A percentile compares a stretch with the other conserved stretches of the same genome.
These are phyloP conservation scores for Ceratobasidium sp. DNA, from an alignment of 1,284 basidiomycete genomes.

Conservation along the genomic window DNA sequence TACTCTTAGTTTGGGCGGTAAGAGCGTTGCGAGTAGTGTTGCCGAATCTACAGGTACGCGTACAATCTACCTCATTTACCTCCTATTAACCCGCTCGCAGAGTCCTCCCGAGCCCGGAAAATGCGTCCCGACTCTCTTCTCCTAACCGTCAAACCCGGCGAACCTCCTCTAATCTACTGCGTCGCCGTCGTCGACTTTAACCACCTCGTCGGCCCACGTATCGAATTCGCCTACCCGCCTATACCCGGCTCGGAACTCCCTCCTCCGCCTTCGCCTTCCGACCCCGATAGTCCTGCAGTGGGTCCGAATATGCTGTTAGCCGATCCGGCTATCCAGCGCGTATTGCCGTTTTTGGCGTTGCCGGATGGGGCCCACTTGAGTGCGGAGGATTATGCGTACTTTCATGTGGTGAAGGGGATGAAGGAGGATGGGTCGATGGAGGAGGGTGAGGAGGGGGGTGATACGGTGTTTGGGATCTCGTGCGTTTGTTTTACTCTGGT, in stretches of 20 bases:
- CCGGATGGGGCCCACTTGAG: slow-evolving; percentile 98
- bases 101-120: slow-evolving; percentile 61
- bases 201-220: slow-evolving; percentile 90
- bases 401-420: slow-evolving; percentile 75
- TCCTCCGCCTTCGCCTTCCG: slow-evolving; percentile 31
- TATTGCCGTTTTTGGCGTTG: slow-evolving; percentile 96
- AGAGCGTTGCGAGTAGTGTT: slow-evolving; percentile 29
- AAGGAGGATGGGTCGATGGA: slow-evolving; percentile 40
- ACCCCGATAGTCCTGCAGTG: slow-evolving; percentile 59
- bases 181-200: slow-evolving; percentile 93
- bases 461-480: slow-evolving; percentile 95
- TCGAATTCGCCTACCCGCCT: slow-evolving; percentile 76
- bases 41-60: slow-evolving; percentile 34
- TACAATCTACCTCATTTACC: neutral
- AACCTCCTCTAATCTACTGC: slow-evolving; percentile 78
- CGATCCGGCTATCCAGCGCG: slow-evolving; percentile 83
- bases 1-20: slow-evolving; percentile 32
- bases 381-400: slow-evolving; percentile 97
- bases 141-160: slow-evolving; percentile 63
- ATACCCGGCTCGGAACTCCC: slow-evolving; percentile 36
- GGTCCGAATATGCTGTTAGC: slow-evolving; percentile 70
- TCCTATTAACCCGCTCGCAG: neutral
- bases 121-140: slow-evolving; percentile 81
- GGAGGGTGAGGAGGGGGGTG: slow-evolving; percentile 51
- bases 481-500: slow-evolving; percentile 59